Conservation (phyloP, 805 yeast species). For the Yarrowia sp. region DNA sequence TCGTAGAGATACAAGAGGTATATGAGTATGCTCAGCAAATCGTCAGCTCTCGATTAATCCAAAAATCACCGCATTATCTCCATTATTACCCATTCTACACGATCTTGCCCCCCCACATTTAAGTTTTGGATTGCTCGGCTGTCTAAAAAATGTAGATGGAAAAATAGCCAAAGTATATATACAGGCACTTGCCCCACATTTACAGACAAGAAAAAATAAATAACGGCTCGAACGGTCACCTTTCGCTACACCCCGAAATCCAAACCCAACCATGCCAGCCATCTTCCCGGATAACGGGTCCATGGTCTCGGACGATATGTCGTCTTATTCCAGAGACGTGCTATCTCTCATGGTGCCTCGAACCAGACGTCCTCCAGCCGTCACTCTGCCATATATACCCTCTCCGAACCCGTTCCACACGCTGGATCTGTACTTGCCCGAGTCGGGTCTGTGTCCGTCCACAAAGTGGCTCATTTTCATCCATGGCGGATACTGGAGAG, state of each 20-base stretch:
- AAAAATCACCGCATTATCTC: neutral
- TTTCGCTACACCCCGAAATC: neutral
- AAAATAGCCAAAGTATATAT: slow-evolving; percentile 25
- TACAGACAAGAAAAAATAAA: neutral
- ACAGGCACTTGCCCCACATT: slow-evolving; percentile 15
- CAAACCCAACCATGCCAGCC: slow-evolving; percentile 24
- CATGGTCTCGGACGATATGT: slow-evolving; percentile 25
- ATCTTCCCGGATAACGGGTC: slow-evolving; percentile 25
- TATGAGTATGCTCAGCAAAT: no score
- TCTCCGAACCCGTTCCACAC: slow-evolving; percentile 41
- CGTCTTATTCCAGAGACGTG: slow-evolving; percentile 7
- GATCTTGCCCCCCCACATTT: neutral
- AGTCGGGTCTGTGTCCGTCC: slow-evolving; percentile 38
- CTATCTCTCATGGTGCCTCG: slow-evolving; percentile 39
- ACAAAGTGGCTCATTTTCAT: slow-evolving; percentile 58
- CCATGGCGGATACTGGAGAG: slow-evolving; percentile 94
- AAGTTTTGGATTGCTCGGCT: slow-evolving; percentile 14
- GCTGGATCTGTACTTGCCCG: slow-evolving; percentile 40
- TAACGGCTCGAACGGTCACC: neutral
- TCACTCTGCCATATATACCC: slow-evolving; percentile 39
- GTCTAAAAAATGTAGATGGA: neutral
- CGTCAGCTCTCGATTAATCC: no score
- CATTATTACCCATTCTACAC: neutral
- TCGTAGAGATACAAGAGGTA: no score
- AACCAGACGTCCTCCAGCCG: slow-evolving; percentile 39